Conservation (phyloP, 768 basidiomycete genomes). For the Lactarius trivialis region DNA sequence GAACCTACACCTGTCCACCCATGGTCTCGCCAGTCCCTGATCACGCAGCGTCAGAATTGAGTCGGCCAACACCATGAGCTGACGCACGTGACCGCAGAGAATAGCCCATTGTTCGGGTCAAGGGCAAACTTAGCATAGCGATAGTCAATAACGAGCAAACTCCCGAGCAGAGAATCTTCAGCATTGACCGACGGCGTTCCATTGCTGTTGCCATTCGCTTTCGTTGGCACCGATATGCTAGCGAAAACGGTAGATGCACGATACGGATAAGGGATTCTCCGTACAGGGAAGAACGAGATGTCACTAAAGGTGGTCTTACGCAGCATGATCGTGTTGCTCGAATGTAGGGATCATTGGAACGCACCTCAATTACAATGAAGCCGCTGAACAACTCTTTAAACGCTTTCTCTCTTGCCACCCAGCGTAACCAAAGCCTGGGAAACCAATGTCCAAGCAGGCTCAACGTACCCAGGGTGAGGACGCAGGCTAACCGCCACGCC, state of each 20-base stretch:
- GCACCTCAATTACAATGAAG: conserved; percentile 86
- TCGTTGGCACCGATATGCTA: conserved; percentile 13
- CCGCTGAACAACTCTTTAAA: conserved; percentile 67
- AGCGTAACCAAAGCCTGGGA: conserved; percentile 84
- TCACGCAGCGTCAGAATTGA: neutral
- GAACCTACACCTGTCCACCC: conserved; percentile 56
- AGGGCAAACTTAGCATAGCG: conserved; percentile 88
- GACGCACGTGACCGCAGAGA: conserved; percentile 69
- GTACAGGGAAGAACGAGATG: conserved; percentile 68
- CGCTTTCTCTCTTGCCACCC: conserved; percentile 75
- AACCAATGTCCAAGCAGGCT: conserved; percentile 90
- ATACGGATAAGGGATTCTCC: conserved; percentile 66
- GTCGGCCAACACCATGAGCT: neutral
- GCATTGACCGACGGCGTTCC: conserved; percentile 30
- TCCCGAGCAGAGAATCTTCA: conserved; percentile 36
- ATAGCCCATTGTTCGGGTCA: conserved; percentile 77
- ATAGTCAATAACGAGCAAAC: conserved; percentile 75
- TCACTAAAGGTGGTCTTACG: conserved; percentile 77
- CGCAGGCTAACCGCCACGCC: conserved; percentile 66
- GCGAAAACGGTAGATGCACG: conserved; percentile 77
- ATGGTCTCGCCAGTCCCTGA: conserved; percentile 87
- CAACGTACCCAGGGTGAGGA: conserved; percentile 64
- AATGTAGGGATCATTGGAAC: conserved; percentile 26
- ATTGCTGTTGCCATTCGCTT: conserved; percentile 15
- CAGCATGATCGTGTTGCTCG: conserved; percentile 25